Percentiles rank a stretch among this genome's conserved stretches.
Conservation (phyloP, 2,329 filamentous ascomycete genomes). For the Pochonia chlamydosporia region DNA sequence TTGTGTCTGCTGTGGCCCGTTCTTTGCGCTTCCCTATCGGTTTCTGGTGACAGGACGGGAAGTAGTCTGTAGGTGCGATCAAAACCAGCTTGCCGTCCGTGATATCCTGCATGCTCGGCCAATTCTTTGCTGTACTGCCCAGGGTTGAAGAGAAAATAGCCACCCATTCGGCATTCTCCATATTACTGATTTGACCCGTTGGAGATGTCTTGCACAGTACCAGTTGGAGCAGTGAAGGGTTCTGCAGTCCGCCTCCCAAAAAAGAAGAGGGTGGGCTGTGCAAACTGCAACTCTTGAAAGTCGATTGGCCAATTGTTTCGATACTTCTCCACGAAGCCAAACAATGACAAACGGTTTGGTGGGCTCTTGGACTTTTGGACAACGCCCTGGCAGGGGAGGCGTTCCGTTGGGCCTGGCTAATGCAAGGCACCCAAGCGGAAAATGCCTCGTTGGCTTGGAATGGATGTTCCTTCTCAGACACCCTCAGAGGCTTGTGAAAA, state of each 20-base stretch:
- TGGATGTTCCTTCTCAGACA: too few species aligned
- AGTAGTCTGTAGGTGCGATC: background rate
- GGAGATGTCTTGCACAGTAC: too few species aligned
- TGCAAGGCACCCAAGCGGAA: background rate
- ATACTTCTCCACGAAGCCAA: background rate
- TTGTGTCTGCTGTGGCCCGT: background rate
- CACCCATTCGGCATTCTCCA: too few species aligned
- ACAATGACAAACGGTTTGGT: background rate
- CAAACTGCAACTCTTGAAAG: too few species aligned
- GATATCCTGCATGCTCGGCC: background rate
- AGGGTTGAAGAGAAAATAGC: background rate
- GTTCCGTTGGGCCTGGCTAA: background rate
- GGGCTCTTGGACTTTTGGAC: too few species aligned
- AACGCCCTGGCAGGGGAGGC: background rate
- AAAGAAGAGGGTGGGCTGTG: too few species aligned
- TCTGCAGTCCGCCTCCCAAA: too few species aligned
- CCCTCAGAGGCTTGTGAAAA: too few species aligned
- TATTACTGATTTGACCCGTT: too few species aligned
- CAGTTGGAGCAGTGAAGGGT: too few species aligned
- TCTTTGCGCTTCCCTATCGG: too few species aligned
- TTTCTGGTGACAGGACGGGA: too few species aligned
- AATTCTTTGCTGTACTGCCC: background rate
- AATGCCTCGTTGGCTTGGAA: background rate
- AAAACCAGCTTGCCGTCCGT: background rate
- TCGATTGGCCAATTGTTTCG: background rate